Percentiles rank a stretch among this genome's conserved stretches.
Evolutionary conservation across 345 rosid species (phyloP).

Genomic region (Citrus medica): DNA sequence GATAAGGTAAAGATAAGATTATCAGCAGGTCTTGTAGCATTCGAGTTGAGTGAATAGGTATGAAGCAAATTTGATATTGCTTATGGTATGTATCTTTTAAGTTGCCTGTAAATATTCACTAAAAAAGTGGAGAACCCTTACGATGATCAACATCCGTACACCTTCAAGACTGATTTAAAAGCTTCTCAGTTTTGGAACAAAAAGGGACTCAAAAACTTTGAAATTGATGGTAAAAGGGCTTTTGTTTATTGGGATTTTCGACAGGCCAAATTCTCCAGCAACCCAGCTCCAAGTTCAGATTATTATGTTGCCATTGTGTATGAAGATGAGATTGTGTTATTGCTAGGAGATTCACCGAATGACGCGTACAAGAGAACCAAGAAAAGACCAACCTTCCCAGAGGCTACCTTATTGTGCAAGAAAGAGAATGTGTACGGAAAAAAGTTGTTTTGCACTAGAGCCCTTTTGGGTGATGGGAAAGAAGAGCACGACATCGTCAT

Average conservation of each 20-base stretch:
- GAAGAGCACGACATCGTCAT: slow-evolving; percentile 59
- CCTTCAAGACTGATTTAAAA: slow-evolving; percentile 56
- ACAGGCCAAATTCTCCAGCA: slow-evolving; percentile 53
- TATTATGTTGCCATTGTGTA: slow-evolving; percentile 56
- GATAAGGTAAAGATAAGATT: neutral
- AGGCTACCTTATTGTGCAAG: slow-evolving; percentile 61
- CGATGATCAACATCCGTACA: slow-evolving; percentile 32
- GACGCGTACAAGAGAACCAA: slow-evolving; percentile 64
- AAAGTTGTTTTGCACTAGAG: slow-evolving; percentile 53
- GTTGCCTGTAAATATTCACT: neutral
- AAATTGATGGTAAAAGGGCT: slow-evolving; percentile 33
- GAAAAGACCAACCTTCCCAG: slow-evolving; percentile 34
- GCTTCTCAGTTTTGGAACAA: slow-evolving; percentile 67
- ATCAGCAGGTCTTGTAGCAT: neutral
- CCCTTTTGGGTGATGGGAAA: slow-evolving; percentile 30
- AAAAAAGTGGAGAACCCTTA: slow-evolving; percentile 40
- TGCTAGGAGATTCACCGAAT: slow-evolving; percentile 50
- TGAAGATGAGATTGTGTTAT: slow-evolving; percentile 38
- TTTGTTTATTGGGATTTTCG: slow-evolving; percentile 77
- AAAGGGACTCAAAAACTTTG: slow-evolving; percentile 67
- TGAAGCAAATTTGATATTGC: neutral
- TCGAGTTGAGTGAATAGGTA: neutral
- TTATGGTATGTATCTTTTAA: neutral
- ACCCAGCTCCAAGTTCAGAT: slow-evolving; percentile 58
- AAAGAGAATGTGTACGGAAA: slow-evolving; percentile 65